Evolutionary conservation across 2,329 filamentous ascomycete genomes (phyloP), one percentile per base, ranked within the genome.

Genomic region (Arthrobotrys pseudoclavata): DNA sequence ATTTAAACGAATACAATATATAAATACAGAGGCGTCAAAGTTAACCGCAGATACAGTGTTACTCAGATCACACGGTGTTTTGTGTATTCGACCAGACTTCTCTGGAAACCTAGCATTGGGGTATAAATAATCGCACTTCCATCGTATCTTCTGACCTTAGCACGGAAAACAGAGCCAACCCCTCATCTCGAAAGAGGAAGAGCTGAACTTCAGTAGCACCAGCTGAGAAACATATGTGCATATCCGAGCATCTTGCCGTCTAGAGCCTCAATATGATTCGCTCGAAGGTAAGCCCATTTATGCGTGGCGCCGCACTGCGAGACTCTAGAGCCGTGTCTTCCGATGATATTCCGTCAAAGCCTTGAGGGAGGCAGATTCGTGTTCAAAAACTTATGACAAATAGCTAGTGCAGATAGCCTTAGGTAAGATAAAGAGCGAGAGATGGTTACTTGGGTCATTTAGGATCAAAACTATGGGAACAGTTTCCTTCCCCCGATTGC

Each of bases 51-150:
- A 20, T 24, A 9, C 12, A 24, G 20, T 48, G 9, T 20, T 48
- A 24, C 18, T 22, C 9, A 9, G 13, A 48, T 9, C 6, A 3
- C 22, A 48, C 7, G 20, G 18, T 9, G 6, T 48, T 48, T 24
- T 12, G 18, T 48, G 10, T 29, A 29, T 5, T 5, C 18, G 2
- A n/a, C 1, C 48, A 52, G 15, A n/a, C 20, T 52, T n/a, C 13
- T 29, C 24, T 52, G 4, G 48, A 29, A n/a, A 7, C 2, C 48
- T n/a, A 7, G 24, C 45, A 9, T 24, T 22, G 13, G 13, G 48
- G 20, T 48, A 52, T 52, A 52, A 29, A 52, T 52, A 52, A 12
- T 50, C 18, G n/a, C 26, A 29, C 26, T 29, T 24, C 18, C 47
- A 0, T 22, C 47, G 18, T 37, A n/a, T 10, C 34, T 37, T 13